Percentiles rank a stretch among this genome's conserved stretches.
Conservation (phyloP, 352 stramenopile genomes). For the Phytophthora macrochlamydospora region DNA sequence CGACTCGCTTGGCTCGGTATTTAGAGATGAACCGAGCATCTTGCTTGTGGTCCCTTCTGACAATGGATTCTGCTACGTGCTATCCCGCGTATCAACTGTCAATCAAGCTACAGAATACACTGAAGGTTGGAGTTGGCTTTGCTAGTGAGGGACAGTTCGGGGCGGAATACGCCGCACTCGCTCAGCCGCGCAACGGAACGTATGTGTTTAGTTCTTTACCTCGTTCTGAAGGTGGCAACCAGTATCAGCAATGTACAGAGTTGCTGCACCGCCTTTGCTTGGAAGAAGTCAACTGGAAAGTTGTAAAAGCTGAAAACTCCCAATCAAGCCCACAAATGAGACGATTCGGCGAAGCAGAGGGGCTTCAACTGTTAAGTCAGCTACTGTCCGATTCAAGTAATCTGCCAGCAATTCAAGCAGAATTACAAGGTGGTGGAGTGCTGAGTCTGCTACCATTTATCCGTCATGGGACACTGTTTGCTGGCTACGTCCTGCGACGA, state of each 20-base stretch:
- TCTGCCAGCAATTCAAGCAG: constrained; percentile 68
- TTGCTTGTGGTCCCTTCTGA: constrained; percentile 57
- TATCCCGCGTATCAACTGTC: constrained; percentile 53
- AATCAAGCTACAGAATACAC: constrained; percentile 37
- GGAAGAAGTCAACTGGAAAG: constrained; percentile 55
- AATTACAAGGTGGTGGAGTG: constrained; percentile 66
- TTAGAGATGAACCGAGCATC: constrained; percentile 37
- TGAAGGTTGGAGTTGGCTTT: constrained; percentile 38
- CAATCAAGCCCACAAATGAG: constrained; percentile 48
- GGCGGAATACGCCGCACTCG: constrained; percentile 32
- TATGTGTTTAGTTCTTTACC: constrained; percentile 44
- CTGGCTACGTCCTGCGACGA: constrained; percentile 53
- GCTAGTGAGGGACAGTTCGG: constrained; percentile 50
- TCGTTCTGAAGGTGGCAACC: constrained; percentile 15
- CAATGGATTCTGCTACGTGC: constrained; percentile 63
- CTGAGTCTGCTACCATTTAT: constrained; percentile 81
- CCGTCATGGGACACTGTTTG: constrained; percentile 68
- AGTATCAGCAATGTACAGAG: constrained; percentile 15
- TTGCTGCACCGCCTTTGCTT: constrained; percentile 38
- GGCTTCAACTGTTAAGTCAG: constrained; percentile 51
- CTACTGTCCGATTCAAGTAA: constrained; percentile 45
- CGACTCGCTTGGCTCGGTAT: constrained; percentile 39
- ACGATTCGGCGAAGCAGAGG: constrained; percentile 53
- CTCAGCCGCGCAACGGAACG: constrained; percentile 24
- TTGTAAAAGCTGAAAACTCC: constrained; percentile 46